A percentile compares a stretch with the other conserved stretches of the same genome.
These are phyloP conservation scores for Citrullus amarus DNA, from an alignment of 306 rosid species.

Conservation along the genomic window DNA sequence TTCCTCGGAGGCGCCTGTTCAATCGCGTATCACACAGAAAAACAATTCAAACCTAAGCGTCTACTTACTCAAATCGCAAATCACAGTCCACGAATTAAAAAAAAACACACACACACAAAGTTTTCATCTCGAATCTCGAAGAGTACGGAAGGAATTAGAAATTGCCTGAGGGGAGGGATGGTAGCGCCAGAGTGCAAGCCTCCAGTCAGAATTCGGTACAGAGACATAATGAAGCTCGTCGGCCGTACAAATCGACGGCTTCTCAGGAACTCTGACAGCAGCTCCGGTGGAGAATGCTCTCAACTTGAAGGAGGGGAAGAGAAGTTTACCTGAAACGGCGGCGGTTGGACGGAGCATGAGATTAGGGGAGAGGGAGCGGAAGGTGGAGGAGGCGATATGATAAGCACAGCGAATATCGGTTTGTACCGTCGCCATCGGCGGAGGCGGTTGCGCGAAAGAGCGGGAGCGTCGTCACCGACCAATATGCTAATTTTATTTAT, in stretches of 20 bases:
- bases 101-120: not conserved
- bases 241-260: constrained; percentile 83
- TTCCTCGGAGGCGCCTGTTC: constrained; percentile 74
- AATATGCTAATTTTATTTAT: not conserved
- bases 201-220: constrained; percentile 71
- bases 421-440: constrained; percentile 45
- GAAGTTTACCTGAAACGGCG: not conserved
- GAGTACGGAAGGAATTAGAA: not conserved
- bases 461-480: not conserved
- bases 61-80: not conserved
- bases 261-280: constrained; percentile 33
- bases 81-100: not conserved
- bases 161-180: constrained; percentile 58
- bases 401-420: constrained; percentile 37
- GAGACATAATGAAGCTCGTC: constrained; percentile 94
- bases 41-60: not conserved
- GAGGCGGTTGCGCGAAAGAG: not conserved
- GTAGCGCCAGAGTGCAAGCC: constrained; percentile 95
- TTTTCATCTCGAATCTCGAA: not conserved
- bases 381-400: constrained; percentile 31
- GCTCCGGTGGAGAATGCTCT: constrained; percentile 43
- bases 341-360: constrained; percentile 29
- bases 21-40: not conserved
- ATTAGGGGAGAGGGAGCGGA: constrained; percentile 20
- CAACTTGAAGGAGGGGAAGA: constrained; percentile 27